Base-by-base conservation (phyloP, 148 eudicot genomes). In the Agrostemma githago region DNA sequence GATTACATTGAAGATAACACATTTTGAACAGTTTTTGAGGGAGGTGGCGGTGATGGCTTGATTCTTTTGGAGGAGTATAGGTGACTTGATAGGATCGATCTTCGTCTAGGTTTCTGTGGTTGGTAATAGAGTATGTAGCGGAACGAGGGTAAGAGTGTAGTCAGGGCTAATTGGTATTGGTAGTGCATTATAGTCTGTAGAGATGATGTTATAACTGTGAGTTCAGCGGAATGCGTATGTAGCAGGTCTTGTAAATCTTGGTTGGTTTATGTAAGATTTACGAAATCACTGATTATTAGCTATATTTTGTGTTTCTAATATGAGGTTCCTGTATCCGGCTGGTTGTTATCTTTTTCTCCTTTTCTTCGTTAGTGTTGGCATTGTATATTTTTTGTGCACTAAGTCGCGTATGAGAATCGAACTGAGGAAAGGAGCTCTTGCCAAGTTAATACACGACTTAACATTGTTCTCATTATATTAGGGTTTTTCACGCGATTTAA, bases 111-210 rank as follows among this genome's bases (percentile, higher is more conserved):
- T 71, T 71, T 72, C 72, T 69, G 37, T 44, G n/a, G 19, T 20
- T 42, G 75, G 65, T 2, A 60, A 60, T 21, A 60, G 34, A 54
- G 19, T 62, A 54, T 56, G 20, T 78, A 72, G 72, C 19, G 62
- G 38, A 20, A 66, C 1, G n/a, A 65, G 42, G 57, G 62, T 46
- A 65, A 65, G 46, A 16, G 14, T 46, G 14, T 46, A 37, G 71
- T 38, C 19, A 26, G 66, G 56, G 71, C 71, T 66, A 12, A 6
- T 57, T 54, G 56, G 56, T 54, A 62, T 9, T 20, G 40, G 48
- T 20, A 48, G 48, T 69, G 71, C 71, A 63, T 72, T 78, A 26
- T 26, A 26, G 34, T 26, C 34, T 26, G 67, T 78, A 78, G 76
- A 34, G 39, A n/a, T 38, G 67, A 59, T 63, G 16, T 16, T 62